Percentiles rank a stretch among this genome's conserved stretches.
Evolutionary conservation across 441 rosid genomes (phyloP).

Genomic region (Syzygium syzygioides): DNA sequence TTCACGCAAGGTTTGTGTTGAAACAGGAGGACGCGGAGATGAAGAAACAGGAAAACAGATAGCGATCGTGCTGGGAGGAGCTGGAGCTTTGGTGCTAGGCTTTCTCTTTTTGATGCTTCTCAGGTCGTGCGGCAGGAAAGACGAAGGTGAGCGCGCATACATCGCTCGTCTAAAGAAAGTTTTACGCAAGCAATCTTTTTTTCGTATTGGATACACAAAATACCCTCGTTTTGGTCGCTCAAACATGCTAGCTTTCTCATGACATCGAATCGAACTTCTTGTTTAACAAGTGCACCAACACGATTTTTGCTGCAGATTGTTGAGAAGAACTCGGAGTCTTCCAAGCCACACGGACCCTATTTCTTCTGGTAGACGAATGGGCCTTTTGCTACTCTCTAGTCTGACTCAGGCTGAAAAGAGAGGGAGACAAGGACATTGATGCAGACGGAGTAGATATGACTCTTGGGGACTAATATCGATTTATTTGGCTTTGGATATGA

Average conservation of each 20-base stretch:
- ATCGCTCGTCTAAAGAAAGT: neutral
- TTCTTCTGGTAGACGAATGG: neutral
- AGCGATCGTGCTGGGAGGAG: slow-evolving; percentile 68
- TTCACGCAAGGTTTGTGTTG: neutral
- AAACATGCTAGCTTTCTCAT: no score
- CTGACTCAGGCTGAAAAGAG: neutral
- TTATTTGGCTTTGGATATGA: neutral
- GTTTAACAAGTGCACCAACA: neutral
- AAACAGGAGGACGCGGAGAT: slow-evolving; percentile 3
- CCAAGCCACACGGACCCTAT: neutral
- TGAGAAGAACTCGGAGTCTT: neutral
- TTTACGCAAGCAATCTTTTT: neutral
- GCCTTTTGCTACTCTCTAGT: neutral
- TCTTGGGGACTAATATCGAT: neutral
- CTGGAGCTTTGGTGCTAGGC: slow-evolving; percentile 34
- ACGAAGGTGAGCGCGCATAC: slow-evolving; percentile 4
- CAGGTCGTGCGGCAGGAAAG: slow-evolving; percentile 32
- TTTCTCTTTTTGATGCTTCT: slow-evolving; percentile 28
- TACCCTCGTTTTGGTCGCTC: neutral
- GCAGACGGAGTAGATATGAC: neutral
- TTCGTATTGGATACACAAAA: neutral
- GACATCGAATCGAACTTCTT: neutral
- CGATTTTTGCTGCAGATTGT: neutral
- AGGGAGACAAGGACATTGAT: neutral
- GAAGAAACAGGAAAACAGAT: slow-evolving; percentile 22